Base-by-base conservation (phyloP, 2,329 filamentous ascomycete species). In the Trichoderma endophyticum region DNA sequence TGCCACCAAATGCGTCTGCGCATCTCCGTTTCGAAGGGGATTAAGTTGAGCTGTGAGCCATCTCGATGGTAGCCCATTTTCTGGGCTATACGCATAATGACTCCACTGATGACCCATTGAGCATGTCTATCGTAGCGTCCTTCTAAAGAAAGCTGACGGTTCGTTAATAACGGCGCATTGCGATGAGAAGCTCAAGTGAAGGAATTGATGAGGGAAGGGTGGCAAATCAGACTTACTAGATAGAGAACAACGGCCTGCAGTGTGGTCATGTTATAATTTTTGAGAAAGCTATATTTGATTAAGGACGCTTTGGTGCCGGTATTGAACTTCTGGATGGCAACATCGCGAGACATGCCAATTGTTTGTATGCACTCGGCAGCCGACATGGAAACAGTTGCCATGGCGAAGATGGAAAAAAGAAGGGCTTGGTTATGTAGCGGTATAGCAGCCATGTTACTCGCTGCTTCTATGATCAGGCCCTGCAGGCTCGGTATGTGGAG, bases 401-500 rank as follows among this genome's bases (percentile, higher is more conserved):
- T 86, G 71, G 85, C 86, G 77, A 93, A 93, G 57, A 94, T 91
- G 74, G 88, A 83, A 73, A 91, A 91, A 66, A 91, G 79, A 4
- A 91, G 82, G 0, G 90, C 88, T 78, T 92, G 89, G 28, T 89
- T 81, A 69, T 88, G 88, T 54, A 87, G 84, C 0, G 86, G 86
- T 2, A 93, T 80, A 56, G 83, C 85, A 14, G 83, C 81, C 24
- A 90, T 82, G 73, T 88, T 86, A 18, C 85, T 85, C 1, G 86
- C 87, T 2, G 90, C 90, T 72, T 92, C 87, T 48, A 92, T 85
- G 8, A 94, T 83, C 60, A 87, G 86, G 2, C 87, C 86, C 76
- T 94, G 90, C 4, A 93, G 80, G 0, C 90, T 90, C 0, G 92
- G 92, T 1, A 91, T 87, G 77, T 95, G 93, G 28, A 93, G 89